Base-by-base conservation (phyloP, 2,329 filamentous ascomycete species). In the Aspergillus floridensis region DNA sequence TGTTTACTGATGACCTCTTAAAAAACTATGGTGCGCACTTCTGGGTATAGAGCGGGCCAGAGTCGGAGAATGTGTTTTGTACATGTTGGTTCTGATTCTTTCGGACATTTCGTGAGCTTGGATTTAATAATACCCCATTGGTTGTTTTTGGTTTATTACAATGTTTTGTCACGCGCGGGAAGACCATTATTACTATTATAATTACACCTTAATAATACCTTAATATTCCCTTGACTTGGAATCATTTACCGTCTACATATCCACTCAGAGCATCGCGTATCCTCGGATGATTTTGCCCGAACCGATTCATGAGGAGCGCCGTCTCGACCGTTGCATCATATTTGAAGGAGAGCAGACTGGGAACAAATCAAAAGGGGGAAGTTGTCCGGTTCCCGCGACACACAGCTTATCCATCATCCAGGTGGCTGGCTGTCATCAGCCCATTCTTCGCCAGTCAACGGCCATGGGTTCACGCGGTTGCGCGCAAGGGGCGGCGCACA, bases 41-140 rank as follows among this genome's bases (percentile, higher is more conserved):
- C 56, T 58, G 47, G 57, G 56, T 59, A 65, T 58, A 64, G 58
- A 60, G 58, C 54, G 60, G 56, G 49, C 31, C 51, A 47, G 29
- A 55, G 57, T 59, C 47, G 44, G 26, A 22, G 53, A 51, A 31
- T 60, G 62, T 35, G 32, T 35, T 53, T 53, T 63, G 58, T 62
- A 63, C 49, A 58, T 57, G 58, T 60, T 48, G 41, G 26, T 54
- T 56, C 57, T 54, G 41, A 22, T 52, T 59, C 58, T 51, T 56
- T 41, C 32, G 51, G 35, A 14, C 32, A 31, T 56, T 12, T 31
- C 57, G 51, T 53, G 53, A 56, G 60, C 59, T 64, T 64, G 63
- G 60, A 65, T 41, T 63, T 66, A 63, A 61, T 65, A 66, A 66
- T 66, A 66, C 65, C 65, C 64, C 63, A 59, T 63, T 29, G 61